Percentiles rank a stretch among this genome's conserved stretches.
Evolutionary conservation across 139 green algal genomes (phyloP).

Genomic region (Diplosphaera chodatii): DNA sequence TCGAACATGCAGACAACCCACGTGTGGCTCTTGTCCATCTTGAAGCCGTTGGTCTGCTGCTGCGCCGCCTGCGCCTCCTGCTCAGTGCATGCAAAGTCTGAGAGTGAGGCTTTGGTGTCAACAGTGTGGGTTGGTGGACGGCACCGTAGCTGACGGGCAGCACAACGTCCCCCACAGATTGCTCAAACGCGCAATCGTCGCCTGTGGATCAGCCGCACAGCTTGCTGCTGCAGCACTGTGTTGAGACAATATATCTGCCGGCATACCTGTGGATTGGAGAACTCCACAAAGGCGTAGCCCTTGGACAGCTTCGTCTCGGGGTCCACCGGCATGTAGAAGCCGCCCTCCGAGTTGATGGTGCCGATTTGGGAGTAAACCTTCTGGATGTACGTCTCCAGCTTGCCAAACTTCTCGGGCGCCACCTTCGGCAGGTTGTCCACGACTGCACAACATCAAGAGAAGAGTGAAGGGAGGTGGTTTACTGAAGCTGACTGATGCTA

Average conservation of each 20-base stretch:
- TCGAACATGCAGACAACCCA: conserved; percentile 90
- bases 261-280: conserved; percentile 48
- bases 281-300: conserved; percentile 96
- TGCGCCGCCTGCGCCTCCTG: conserved; percentile 45
- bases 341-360: conserved; percentile 55
- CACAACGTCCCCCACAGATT: too few species aligned
- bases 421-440: conserved; percentile 91
- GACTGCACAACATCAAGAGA: conserved; percentile 60
- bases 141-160: too few species aligned
- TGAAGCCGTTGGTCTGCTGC: conserved; percentile 70
- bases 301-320: conserved; percentile 62
- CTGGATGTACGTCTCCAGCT: conserved; percentile 81
- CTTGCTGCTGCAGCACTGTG: too few species aligned
- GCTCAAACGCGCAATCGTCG: too few species aligned
- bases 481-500: too few species aligned
- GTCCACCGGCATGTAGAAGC: conserved; percentile 86
- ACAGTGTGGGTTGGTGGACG: too few species aligned
- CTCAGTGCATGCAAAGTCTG: too few species aligned
- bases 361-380: conserved; percentile 88
- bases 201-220: too few species aligned
- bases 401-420: conserved; percentile 89
- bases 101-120: too few species aligned
- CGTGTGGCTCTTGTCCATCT: conserved; percentile 95
- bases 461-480: too few species aligned
- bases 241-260: too few species aligned